Base-by-base conservation (phyloP, 2,329 filamentous ascomycete genomes). In the Aspergillus aculeatinus region DNA sequence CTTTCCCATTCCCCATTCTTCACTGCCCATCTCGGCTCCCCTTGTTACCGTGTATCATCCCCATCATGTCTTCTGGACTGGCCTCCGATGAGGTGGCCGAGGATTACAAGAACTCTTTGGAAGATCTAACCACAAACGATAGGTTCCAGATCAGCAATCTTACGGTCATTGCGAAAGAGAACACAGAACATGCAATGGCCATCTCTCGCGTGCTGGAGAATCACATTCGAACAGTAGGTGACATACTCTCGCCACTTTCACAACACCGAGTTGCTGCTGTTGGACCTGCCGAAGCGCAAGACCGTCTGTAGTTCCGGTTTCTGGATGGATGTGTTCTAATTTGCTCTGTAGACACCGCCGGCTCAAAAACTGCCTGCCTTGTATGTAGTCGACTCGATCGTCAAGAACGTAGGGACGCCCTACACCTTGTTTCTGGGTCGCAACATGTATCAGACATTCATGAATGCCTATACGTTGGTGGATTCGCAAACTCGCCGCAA, bases 331-430 rank as follows among this genome's bases (percentile, higher is more conserved):
- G 60, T 63, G 63, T 66, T 75, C 72, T 74, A 73, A 75, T 72
- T 60, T 68, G 65, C 64, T 70, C 55, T 74, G 66, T 78, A 99
- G 95, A 91, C 90, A 57, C 86, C 92, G 50, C 92, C 95, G 44
- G 85, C 87, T 62, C 93, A 92, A 76, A 99, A 98, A 73, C 82
- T 99, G 2, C 93, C 95, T 19, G 92, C 95, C n/a, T 84, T 99
- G 29, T 99, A 98, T 78, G 91, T 99, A 66, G 88, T 99, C 72
- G 95, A 99, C 79, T 98, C 94, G 16, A 94, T 99, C 63, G 93
- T 96, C 73, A 99, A 99, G 79, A 98, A 99, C 81, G 92, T 99
- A 63, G 95, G 95, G 62, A 97, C 94, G 0, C 95, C 95, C 7
- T 99, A 99, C 77, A 98, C 94, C 0, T 83, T 98, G 12, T 98